These are phyloP conservation scores for Lagerstroemia speciosa DNA, from an alignment of 345 rosid species.

Conservation along the genomic window DNA sequence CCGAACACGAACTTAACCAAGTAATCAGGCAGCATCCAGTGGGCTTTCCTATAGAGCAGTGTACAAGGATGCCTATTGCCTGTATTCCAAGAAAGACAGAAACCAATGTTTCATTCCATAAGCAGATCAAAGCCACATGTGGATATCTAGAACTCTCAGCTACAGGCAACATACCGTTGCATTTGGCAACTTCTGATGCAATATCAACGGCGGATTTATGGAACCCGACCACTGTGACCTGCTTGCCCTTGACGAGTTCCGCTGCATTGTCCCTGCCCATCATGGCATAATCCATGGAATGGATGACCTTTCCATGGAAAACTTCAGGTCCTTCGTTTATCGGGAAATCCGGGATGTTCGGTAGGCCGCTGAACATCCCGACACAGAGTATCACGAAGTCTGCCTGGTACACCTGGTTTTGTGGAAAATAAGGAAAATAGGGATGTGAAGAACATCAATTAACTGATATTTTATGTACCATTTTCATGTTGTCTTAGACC, in stretches of 20 bases:
- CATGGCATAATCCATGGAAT: conserved; percentile 32
- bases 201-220: conserved; percentile 32
- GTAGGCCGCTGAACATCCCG: conserved; percentile 33
- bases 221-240: conserved; percentile 26
- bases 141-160: too few relatives aligned
- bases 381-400: conserved; percentile 34
- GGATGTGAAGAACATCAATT: neutral
- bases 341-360: conserved; percentile 21
- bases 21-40: conserved; percentile 29
- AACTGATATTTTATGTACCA: too few relatives aligned
- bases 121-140: too few relatives aligned
- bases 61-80: conserved; percentile 25
- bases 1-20: neutral
- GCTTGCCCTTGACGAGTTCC: conserved; percentile 15
- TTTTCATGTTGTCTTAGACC: too few relatives aligned
- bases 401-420: conserved; percentile 19
- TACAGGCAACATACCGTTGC: conserved; percentile 14
- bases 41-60: conserved; percentile 18
- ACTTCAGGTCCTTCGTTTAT: conserved; percentile 22
- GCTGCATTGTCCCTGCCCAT: conserved; percentile 20
- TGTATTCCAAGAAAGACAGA: neutral
- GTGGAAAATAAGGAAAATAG: neutral
- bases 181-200: conserved; percentile 20
- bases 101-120: neutral
- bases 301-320: conserved; percentile 25